Evolutionary conservation across 1,284 basidiomycete genomes (phyloP).

Genomic region (Ustilago sp.): DNA sequence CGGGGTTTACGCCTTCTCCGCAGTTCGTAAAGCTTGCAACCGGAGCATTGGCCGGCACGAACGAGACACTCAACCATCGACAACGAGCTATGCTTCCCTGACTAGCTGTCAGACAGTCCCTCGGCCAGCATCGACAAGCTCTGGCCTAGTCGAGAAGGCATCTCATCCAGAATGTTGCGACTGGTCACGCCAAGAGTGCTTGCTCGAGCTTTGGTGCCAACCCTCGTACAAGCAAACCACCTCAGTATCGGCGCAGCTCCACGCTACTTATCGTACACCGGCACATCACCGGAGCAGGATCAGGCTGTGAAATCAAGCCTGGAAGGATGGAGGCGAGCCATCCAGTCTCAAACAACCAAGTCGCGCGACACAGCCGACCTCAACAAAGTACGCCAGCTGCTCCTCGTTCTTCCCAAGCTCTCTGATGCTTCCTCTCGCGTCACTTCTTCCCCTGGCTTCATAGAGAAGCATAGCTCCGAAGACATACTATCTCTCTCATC

Average conservation of each 20-base stretch:
- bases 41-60: not conserved
- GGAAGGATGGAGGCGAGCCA: constrained; percentile 26
- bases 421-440: not conserved
- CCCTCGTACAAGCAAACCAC: not conserved
- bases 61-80: not conserved
- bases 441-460: constrained; percentile 8
- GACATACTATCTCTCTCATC: constrained; percentile 6
- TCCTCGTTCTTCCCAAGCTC: constrained; percentile 37
- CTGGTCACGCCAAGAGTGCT: constrained; percentile 12
- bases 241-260: too few relatives aligned
- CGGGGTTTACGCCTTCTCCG: constrained; percentile 8
- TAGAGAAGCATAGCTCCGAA: constrained; percentile 29
- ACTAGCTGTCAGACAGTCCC: too few relatives aligned
- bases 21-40: not conserved
- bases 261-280: constrained; percentile 3
- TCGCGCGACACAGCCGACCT: constrained; percentile 43
- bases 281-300: not conserved
- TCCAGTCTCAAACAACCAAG: constrained; percentile 18
- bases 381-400: constrained; percentile 44
- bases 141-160: not conserved
- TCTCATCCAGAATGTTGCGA: constrained; percentile 7
- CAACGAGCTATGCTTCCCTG: not conserved
- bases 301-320: constrained; percentile 11
- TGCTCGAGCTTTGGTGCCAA: not conserved
- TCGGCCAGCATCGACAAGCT: too few relatives aligned